Conservation (phyloP, 2,329 filamentous ascomycete genomes). For the Fusarium sublunatum region DNA sequence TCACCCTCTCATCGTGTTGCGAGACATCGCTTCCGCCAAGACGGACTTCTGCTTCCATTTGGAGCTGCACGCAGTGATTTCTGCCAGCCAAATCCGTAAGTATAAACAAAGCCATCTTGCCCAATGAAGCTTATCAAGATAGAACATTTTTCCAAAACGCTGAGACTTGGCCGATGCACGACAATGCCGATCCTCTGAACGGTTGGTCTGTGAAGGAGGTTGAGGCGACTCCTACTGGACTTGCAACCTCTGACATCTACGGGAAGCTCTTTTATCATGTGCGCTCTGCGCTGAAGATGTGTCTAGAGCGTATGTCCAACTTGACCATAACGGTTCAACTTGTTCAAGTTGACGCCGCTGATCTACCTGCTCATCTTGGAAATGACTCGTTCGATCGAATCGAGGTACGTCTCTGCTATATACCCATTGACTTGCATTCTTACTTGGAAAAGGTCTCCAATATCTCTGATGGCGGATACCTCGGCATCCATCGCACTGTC, state of each 20-base stretch:
- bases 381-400: conserved; percentile 12
- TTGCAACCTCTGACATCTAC: conserved; percentile 14
- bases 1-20: neutral
- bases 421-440: neutral
- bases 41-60: conserved; percentile 26
- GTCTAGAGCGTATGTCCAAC: neutral
- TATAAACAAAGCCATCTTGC: rapidly evolving
- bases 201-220: conserved; percentile 16
- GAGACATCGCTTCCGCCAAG: neutral
- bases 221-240: neutral
- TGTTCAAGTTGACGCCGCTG: neutral
- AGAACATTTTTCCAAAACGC: conserved; percentile 6
- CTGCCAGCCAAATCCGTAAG: conserved; percentile 15
- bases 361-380: neutral
- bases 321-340: neutral
- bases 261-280: conserved; percentile 22
- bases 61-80: neutral
- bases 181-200: neutral
- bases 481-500: neutral
- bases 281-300: neutral
- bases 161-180: conserved; percentile 3
- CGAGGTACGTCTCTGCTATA: conserved; percentile 3
- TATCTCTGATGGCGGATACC: conserved; percentile 1
- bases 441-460: conserved; percentile 8
- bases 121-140: neutral